A percentile compares a stretch with the other conserved stretches of the same genome.
phyloP scores from a whole-genome alignment of 371 early-diverging fungal genomes.

The Mucor mucedo region DNA sequence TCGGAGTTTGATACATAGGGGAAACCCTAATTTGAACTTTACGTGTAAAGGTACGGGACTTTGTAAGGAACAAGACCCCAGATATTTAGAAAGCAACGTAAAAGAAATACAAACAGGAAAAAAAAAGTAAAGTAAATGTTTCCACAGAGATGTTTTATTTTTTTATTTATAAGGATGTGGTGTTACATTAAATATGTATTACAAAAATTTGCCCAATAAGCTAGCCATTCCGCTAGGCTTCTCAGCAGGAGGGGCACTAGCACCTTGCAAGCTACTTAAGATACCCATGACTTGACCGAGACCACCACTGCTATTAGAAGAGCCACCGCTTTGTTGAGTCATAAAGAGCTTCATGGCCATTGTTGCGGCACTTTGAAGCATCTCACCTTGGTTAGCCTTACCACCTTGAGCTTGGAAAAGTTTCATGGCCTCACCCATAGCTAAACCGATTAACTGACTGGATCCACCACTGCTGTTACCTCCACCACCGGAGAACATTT shows the following conservation, averaged over 20 bases:
- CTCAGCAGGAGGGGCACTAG: slow-evolving; percentile 6
- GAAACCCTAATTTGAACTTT: too few species aligned
- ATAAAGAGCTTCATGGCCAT: slow-evolving; percentile 38
- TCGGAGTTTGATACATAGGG: too few species aligned
- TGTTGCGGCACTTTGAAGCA: slow-evolving; percentile 38
- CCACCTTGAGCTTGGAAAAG: slow-evolving; percentile 41
- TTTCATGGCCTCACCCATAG: slow-evolving; percentile 59
- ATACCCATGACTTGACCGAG: slow-evolving; percentile 28
- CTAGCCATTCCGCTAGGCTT: slow-evolving; percentile 24
- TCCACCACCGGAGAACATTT: slow-evolving; percentile 49
- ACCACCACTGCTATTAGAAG: slow-evolving; percentile 16
- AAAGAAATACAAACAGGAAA: too few species aligned
- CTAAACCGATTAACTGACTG: slow-evolving; percentile 47
- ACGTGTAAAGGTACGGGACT: too few species aligned
- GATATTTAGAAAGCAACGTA: too few species aligned
- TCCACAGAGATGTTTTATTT: too few species aligned
- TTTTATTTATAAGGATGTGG: too few species aligned
- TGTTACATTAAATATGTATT: slow-evolving; percentile 4
- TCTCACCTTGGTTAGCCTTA: slow-evolving; percentile 29
- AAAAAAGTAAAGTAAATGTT: too few species aligned
- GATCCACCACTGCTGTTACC: slow-evolving; percentile 30
- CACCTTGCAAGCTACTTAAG: slow-evolving; percentile 23
- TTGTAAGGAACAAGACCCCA: too few species aligned
- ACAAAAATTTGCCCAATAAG: slow-evolving; percentile 33
- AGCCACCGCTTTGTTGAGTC: slow-evolving; percentile 20